Percentiles rank a stretch among this genome's conserved stretches.
phyloP scores from a whole-genome alignment of 495 filamentous ascomycete species.

The Daldinia grandis region DNA sequence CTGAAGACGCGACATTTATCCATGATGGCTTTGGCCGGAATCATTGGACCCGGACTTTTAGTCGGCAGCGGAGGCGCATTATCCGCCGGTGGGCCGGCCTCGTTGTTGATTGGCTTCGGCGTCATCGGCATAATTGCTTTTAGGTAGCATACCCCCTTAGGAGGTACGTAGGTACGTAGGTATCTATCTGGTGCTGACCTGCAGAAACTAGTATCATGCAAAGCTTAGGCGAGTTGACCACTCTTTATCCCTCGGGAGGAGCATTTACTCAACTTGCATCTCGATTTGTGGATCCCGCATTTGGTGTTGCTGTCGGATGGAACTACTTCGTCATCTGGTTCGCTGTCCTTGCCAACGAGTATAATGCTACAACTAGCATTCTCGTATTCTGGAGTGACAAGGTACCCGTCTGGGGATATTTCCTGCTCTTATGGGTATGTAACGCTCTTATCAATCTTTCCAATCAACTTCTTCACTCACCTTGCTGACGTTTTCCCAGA shows the following conservation, averaged over 20 bases:
- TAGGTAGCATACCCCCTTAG: slow-evolving; percentile 45
- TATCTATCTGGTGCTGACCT: neutral
- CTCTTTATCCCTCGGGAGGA: slow-evolving; percentile 73
- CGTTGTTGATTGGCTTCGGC: slow-evolving; percentile 70
- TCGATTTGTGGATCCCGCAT: slow-evolving; percentile 76
- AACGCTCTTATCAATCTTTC: slow-evolving; percentile 15
- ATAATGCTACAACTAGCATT: slow-evolving; percentile 67
- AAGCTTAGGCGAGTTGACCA: slow-evolving; percentile 73
- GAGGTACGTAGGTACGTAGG: neutral
- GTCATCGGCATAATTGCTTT: slow-evolving; percentile 73
- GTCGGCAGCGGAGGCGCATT: slow-evolving; percentile 70
- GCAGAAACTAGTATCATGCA: slow-evolving; percentile 57
- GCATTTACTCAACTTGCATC: slow-evolving; percentile 68
- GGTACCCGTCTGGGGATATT: slow-evolving; percentile 63
- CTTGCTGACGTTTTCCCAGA: slow-evolving; percentile 43
- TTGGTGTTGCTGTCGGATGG: slow-evolving; percentile 88
- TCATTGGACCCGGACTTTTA: slow-evolving; percentile 63
- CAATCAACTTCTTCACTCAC: neutral
- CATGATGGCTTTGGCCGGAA: slow-evolving; percentile 74
- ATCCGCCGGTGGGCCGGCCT: slow-evolving; percentile 67
- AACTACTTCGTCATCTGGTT: slow-evolving; percentile 77
- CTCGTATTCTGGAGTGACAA: slow-evolving; percentile 66
- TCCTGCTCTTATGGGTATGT: slow-evolving; percentile 71
- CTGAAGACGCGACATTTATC: slow-evolving; percentile 74
- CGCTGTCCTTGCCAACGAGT: slow-evolving; percentile 64